phyloP scores from a whole-genome alignment of 2,329 filamentous ascomycete genomes.

The Curvularia verruculosa region DNA sequence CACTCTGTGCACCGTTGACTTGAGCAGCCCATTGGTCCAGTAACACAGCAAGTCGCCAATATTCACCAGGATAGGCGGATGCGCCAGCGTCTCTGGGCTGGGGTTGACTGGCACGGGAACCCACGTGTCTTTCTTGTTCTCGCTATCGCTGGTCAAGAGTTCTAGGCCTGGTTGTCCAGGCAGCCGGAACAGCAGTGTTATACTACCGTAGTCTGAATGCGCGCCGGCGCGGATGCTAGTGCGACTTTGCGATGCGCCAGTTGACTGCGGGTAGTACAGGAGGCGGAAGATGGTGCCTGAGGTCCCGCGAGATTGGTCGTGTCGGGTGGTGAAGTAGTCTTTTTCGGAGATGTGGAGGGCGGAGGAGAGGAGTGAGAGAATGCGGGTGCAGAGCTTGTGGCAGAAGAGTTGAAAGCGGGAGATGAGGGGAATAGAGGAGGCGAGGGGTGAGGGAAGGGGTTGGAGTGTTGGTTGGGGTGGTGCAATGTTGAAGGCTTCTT shows the following conservation, averaged over 20 bases:
- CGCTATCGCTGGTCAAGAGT: conserved; percentile 66
- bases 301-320: conserved; percentile 58
- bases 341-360: conserved; percentile 66
- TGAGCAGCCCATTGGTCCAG: conserved; percentile 88
- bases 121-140: conserved; percentile 52
- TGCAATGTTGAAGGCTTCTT: conserved; percentile 89
- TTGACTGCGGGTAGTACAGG: conserved; percentile 59
- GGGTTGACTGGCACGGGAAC: conserved; percentile 54
- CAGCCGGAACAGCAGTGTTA: conserved; percentile 81
- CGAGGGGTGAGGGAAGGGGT: conserved; percentile 71
- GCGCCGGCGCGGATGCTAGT: conserved; percentile 83
- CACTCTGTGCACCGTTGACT: conserved; percentile 88
- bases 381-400: conserved; percentile 71
- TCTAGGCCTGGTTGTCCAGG: conserved; percentile 86
- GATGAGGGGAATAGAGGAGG: conserved; percentile 65
- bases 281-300: conserved; percentile 59
- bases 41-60: conserved; percentile 78
- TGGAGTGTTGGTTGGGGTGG: conserved; percentile 72
- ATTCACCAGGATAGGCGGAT: conserved; percentile 60
- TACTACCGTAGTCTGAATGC: conserved; percentile 81
- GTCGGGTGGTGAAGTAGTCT: conserved; percentile 67
- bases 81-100: conserved; percentile 66
- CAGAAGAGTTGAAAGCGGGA: conserved; percentile 72
- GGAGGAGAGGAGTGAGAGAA: conserved; percentile 78
- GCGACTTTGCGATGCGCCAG: conserved; percentile 24